Evolutionary conservation across 805 yeast species (phyloP), one percentile per base, ranked within the genome.

Genomic region (Starmerella etchellsii): DNA sequence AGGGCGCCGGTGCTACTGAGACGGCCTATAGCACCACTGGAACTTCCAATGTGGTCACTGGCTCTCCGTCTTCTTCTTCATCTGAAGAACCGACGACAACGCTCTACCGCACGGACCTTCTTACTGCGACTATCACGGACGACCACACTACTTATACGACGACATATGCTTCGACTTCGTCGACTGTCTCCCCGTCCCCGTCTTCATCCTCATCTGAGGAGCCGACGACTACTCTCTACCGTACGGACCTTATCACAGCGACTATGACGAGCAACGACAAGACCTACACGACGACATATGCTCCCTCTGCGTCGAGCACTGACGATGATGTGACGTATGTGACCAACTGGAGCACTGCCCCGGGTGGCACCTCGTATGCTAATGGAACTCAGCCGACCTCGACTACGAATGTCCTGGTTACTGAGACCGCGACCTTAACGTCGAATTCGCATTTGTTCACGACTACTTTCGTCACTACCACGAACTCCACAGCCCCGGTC

Each of bases 311-410:
- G 9, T 18, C 41, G n/a, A 27, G 32, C 4, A 18, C 33, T 16
- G 40, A 30, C 13, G 52, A 46, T n/a, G 52, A 34, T 9, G 41
- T 48, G 22, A 41, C 49, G 11, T 43, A 40, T 31, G 42, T 46
- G 21, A 50, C 53, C 6, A 48, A 19, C 26, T 15, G 38, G 34
- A 37, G 47, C 15, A 50, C 53, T 2, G 52, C 46, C 10, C 43
- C 48, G 10, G 46, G 44, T 9, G 47, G 39, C n/a, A 40, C 45
- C 5, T 45, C 46, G 19, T 37, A 36, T 14, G 23, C 18, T 21
- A 37, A 49, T 5, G 42, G 19, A 11, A 21, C 35, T 4, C 41
- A 23, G 33, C 30, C 14, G 29, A 40, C 53, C 15, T 25, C 40
- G n/a, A 47, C 51, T 4, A 24, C 14, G 5, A 27, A 31, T 22